These are phyloP conservation scores for Hibiscus mutabilis DNA, from an alignment of 345 rosid species.

Conservation along the genomic window DNA sequence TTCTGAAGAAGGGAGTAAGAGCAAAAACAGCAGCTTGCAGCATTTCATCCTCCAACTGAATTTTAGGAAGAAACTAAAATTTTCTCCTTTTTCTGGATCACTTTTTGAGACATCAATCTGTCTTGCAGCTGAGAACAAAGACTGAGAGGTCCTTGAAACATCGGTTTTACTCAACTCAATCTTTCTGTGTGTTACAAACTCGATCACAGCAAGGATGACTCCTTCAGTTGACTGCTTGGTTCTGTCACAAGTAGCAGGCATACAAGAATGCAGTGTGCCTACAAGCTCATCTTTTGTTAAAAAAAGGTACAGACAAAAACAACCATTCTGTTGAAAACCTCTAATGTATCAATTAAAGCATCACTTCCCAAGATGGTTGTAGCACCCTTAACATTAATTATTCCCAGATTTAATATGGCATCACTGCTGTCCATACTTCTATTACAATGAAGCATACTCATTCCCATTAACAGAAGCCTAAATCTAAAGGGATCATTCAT, in stretches of 20 bases:
- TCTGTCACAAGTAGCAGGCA: constrained; percentile 52
- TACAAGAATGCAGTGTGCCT: constrained; percentile 42
- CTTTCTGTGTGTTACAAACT: constrained; percentile 74
- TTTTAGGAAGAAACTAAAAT: constrained; percentile 34
- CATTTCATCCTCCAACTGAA: too few relatives aligned
- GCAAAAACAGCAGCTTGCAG: too few relatives aligned
- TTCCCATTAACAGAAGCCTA: too few relatives aligned
- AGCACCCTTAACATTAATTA: constrained; percentile 53
- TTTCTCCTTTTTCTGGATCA: constrained; percentile 61
- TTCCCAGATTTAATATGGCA: too few relatives aligned
- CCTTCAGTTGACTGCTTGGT: too few relatives aligned
- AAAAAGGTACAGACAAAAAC: constrained; percentile 67
- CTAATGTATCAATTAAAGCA: constrained; percentile 96
- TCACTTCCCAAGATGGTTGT: constrained; percentile 88
- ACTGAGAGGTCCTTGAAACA: constrained; percentile 79
- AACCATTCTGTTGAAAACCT: constrained; percentile 90
- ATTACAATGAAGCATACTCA: too few relatives aligned
- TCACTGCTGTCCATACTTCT: too few relatives aligned
- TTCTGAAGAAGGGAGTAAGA: too few relatives aligned
- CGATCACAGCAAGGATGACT: constrained; percentile 82
- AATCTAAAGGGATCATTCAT: too few relatives aligned
- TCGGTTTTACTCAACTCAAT: constrained; percentile 65
- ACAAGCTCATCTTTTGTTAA: constrained; percentile 35
- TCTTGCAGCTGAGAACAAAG: constrained; percentile 74
- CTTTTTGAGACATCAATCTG: constrained; percentile 46